phyloP scores from a whole-genome alignment of 73 alveolate species.

The Paramecium pentaurelia region DNA sequence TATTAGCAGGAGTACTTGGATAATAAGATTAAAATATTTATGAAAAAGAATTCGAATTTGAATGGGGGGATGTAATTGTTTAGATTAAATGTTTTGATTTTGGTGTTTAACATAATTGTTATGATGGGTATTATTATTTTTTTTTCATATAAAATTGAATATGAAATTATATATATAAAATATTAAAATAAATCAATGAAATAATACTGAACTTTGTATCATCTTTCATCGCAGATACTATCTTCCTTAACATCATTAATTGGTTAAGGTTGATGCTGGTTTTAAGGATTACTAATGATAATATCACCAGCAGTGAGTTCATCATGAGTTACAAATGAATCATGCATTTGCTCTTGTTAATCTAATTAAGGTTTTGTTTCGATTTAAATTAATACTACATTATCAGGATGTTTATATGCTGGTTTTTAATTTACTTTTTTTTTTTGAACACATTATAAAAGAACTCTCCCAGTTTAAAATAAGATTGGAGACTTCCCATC shows the following conservation, averaged over 20 bases:
- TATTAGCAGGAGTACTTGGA: background rate
- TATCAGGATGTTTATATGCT: conserved; percentile 25
- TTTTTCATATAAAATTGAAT: background rate
- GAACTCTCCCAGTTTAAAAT: conserved; percentile 30
- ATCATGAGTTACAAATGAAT: conserved; percentile 36
- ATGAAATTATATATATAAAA: background rate
- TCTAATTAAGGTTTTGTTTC: background rate
- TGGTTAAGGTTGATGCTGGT: background rate
- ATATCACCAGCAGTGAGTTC: conserved; percentile 7
- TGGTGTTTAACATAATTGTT: background rate
- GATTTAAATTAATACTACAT: background rate
- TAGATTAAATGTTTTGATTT: background rate
- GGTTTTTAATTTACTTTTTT: background rate
- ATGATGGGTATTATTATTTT: background rate
- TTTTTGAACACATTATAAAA: background rate
- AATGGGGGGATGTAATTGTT: background rate
- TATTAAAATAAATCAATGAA: conserved; percentile 15
- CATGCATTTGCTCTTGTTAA: background rate
- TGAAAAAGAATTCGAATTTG: background rate
- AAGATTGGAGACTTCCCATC: background rate
- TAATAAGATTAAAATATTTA: background rate
- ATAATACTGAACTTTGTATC: background rate
- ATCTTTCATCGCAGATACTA: conserved; percentile 17
- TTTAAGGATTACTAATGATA: background rate
- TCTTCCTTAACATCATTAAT: background rate